Evolutionary conservation across 2,329 filamentous ascomycete species (phyloP).

Genomic region (Fusarium protoensiforme): DNA sequence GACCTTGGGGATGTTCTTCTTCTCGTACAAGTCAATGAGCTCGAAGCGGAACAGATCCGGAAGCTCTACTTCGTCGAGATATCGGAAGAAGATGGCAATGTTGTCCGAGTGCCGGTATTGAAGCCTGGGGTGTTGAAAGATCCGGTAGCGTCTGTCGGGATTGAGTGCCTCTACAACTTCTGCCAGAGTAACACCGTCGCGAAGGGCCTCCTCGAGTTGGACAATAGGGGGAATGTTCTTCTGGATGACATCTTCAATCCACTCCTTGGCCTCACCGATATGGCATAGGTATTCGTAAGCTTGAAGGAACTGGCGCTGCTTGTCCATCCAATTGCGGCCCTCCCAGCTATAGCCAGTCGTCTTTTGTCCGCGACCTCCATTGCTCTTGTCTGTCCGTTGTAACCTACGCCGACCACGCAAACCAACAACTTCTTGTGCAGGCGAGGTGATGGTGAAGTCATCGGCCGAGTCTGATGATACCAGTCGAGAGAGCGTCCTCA

Average conservation of each 20-base stretch:
- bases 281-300: constrained; percentile 99
- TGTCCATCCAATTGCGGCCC: constrained; percentile 97
- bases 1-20: constrained; percentile 99
- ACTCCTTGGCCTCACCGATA: constrained; percentile 98
- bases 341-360: constrained; percentile 75
- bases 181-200: constrained; percentile 93
- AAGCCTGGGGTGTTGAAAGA: constrained; percentile 86
- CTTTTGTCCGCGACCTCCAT: constrained; percentile 58
- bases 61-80: constrained; percentile 89
- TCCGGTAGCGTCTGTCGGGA: constrained; percentile 78
- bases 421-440: constrained; percentile 87
- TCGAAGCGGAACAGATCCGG: constrained; percentile 98
- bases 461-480: constrained; percentile 80
- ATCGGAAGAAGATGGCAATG: constrained; percentile 94
- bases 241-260: constrained; percentile 93
- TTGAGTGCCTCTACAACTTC: constrained; percentile 93
- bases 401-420: constrained; percentile 85
- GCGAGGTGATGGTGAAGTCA: constrained; percentile 82
- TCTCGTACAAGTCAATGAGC: constrained; percentile 97
- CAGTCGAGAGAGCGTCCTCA: constrained; percentile 86
- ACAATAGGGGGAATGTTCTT: constrained; percentile 90
- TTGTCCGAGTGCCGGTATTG: constrained; percentile 98
- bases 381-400: constrained; percentile 74
- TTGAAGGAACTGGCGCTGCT: constrained; percentile 94
- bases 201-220: constrained; percentile 89